A percentile compares a stretch with the other conserved stretches of the same genome.
These are phyloP conservation scores for Kluyveromyces sp. DNA, from an alignment of 1,139 yeast species.

Conservation along the genomic window DNA sequence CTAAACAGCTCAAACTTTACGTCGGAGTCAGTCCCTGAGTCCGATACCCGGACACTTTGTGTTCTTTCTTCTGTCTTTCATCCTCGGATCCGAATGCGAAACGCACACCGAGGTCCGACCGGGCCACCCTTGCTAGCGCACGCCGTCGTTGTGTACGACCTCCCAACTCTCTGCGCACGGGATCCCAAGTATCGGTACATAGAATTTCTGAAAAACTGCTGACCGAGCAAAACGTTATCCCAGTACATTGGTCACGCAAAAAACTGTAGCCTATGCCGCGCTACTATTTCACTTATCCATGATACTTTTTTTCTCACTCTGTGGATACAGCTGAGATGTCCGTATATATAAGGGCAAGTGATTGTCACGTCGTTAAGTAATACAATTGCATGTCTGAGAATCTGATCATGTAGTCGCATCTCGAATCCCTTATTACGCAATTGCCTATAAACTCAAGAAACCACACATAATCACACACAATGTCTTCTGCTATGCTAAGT, in stretches of 20 bases:
- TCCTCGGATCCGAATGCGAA: neutral
- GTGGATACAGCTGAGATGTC: neutral
- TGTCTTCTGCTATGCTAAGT: conserved; percentile 8
- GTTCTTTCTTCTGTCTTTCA: neutral
- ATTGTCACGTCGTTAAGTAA: neutral
- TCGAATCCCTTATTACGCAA: neutral
- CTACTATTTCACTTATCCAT: neutral
- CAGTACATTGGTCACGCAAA: neutral
- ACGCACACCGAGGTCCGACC: neutral
- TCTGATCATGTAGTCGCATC: neutral
- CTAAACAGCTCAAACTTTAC: conserved; percentile 52
- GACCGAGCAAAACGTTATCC: neutral
- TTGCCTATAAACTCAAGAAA: neutral
- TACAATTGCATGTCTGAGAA: neutral
- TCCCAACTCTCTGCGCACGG: no score
- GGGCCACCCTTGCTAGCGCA: no score
- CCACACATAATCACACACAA: neutral
- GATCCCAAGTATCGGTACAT: no score
- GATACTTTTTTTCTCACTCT: neutral
- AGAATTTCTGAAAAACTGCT: neutral
- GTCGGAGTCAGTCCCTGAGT: conserved; percentile 45
- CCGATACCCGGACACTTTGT: conserved; percentile 16
- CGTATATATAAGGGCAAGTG: neutral
- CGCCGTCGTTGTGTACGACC: neutral
- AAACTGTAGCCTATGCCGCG: neutral